Evolutionary conservation across 192 early-diverging fungal species (phyloP).

Genomic region (Helicostylum pulchrum): DNA sequence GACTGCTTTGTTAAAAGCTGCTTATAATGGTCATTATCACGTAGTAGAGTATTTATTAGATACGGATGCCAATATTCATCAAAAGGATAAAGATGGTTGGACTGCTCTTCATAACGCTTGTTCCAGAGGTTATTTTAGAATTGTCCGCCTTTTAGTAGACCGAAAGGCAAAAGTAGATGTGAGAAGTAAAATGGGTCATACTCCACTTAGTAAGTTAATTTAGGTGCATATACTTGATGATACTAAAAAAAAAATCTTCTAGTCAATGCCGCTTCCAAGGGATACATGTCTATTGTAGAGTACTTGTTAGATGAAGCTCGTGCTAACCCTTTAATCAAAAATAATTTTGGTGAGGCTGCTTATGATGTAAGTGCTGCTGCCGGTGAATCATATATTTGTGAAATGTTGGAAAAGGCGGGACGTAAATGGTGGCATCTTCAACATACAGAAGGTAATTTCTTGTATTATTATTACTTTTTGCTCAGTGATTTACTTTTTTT

Average conservation of each 20-base stretch:
- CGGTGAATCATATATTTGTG: conserved; percentile 63
- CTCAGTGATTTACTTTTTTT: not conserved
- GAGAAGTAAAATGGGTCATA: conserved; percentile 60
- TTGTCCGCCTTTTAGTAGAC: conserved; percentile 59
- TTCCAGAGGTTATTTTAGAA: conserved; percentile 54
- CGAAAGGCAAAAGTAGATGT: conserved; percentile 58
- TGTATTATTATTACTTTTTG: not conserved
- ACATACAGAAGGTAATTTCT: conserved; percentile 13
- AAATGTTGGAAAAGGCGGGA: conserved; percentile 60
- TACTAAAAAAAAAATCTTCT: not conserved
- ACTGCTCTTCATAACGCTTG: conserved; percentile 80
- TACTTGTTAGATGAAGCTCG: conserved; percentile 56
- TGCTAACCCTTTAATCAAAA: conserved; percentile 63
- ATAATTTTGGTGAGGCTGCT: conserved; percentile 66
- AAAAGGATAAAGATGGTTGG: conserved; percentile 74
- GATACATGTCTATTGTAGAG: conserved; percentile 60
- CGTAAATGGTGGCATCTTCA: conserved; percentile 24
- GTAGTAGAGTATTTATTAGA: conserved; percentile 58
- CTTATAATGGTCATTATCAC: conserved; percentile 58
- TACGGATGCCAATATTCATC: conserved; percentile 58
- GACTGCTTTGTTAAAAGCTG: conserved; percentile 72
- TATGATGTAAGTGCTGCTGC: conserved; percentile 74
- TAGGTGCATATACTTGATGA: not conserved
- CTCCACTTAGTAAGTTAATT: conserved; percentile 60
- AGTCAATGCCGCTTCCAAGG: conserved; percentile 75